Conservation (phyloP, 208 protist genomes). For the Leishmania arabica region DNA sequence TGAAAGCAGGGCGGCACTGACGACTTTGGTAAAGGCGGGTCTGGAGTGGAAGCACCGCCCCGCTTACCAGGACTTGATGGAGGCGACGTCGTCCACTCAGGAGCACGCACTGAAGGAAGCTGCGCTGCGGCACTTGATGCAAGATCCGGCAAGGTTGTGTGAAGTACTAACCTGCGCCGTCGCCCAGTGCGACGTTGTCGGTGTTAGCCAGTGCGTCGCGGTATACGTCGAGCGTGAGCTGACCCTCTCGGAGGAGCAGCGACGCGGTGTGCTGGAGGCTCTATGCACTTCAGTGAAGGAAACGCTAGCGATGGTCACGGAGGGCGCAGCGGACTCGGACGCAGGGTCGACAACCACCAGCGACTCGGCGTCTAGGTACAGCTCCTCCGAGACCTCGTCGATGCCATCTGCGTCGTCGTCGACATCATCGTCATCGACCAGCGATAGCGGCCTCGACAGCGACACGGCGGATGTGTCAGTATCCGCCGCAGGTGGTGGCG, state of each 20-base stretch:
- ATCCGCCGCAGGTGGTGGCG: not conserved
- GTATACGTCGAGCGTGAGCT: slow-evolving; percentile 18
- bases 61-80: slow-evolving; percentile 27
- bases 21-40: slow-evolving; percentile 26
- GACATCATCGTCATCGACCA: not conserved
- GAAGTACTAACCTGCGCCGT: slow-evolving; percentile 49
- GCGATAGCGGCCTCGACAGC: not conserved
- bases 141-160: slow-evolving; percentile 39
- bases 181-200: slow-evolving; percentile 39
- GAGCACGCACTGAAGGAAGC: slow-evolving; percentile 39
- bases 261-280: slow-evolving; percentile 33
- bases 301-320: slow-evolving; percentile 33
- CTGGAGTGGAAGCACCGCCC: slow-evolving; percentile 41
- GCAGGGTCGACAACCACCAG: not conserved
- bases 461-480: slow-evolving; percentile 2
- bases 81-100: slow-evolving; percentile 33
- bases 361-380: not conserved
- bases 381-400: not conserved
- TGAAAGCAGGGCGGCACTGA: not conserved
- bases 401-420: not conserved
- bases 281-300: slow-evolving; percentile 36
- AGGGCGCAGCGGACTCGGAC: not conserved
- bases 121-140: slow-evolving; percentile 54
- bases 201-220: slow-evolving; percentile 40
- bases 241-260: slow-evolving; percentile 34